Percentiles rank a stretch among this genome's conserved stretches.
Evolutionary conservation across 108 stramenopile genomes (phyloP).

Genomic region (Cyclotella baltica): DNA sequence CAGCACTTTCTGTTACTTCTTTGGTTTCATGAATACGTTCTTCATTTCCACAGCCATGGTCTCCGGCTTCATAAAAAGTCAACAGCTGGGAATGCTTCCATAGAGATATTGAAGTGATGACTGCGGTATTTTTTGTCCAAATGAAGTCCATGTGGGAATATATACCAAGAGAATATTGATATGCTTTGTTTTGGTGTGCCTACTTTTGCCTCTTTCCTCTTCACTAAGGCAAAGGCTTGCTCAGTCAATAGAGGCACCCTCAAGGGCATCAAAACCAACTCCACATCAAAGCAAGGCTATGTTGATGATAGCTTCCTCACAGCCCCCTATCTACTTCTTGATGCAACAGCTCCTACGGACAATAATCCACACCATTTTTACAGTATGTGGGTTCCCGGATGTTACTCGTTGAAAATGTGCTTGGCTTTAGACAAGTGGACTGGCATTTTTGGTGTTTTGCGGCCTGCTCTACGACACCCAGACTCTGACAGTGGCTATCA

Average conservation of each 20-base stretch:
- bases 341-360: not conserved
- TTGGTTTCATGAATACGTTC: not conserved
- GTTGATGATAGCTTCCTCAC: slow-evolving; percentile 7
- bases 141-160: not conserved
- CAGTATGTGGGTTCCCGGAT: not conserved
- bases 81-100: not conserved
- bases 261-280: not conserved
- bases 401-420: not conserved
- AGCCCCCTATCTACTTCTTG: not conserved
- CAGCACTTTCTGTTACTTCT: not conserved
- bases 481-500: not conserved
- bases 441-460: not conserved
- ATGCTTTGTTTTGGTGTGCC: not conserved
- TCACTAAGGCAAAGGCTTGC: not conserved
- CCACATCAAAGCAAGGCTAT: not conserved
- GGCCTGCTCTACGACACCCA: not conserved
- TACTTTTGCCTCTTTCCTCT: no score
- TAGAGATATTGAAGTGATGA: not conserved
- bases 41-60: not conserved
- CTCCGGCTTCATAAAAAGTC: no score
- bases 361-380: slow-evolving; percentile 9
- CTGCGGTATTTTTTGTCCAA: not conserved
- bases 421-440: slow-evolving; percentile 12
- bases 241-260: not conserved
- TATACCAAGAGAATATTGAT: not conserved